Conservation (phyloP, 1,284 basidiomycete species). For the Austroboletus olivaceoglutinosus region DNA sequence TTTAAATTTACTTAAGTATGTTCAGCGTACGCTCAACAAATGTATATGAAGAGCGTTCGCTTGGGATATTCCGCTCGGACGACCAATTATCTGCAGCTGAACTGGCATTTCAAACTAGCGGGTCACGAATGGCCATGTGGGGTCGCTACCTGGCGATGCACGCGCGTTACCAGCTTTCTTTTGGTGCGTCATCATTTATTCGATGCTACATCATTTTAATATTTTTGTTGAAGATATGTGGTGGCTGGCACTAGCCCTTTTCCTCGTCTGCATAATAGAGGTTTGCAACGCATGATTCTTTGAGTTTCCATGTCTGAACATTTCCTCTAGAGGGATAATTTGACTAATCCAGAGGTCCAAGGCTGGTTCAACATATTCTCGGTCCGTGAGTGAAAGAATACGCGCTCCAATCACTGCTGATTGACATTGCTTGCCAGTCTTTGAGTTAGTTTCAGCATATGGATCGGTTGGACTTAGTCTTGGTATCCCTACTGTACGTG, state of each 20-base stretch:
- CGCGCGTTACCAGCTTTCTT: conserved; percentile 84
- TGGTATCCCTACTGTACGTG: conserved; percentile 57
- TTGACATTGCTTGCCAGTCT: conserved; percentile 47
- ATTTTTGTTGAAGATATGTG: conserved; percentile 67
- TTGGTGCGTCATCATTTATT: conserved; percentile 49
- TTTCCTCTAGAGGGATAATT: conserved; percentile 47
- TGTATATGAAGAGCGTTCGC: conserved; percentile 91
- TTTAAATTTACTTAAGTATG: neutral
- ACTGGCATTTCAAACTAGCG: conserved; percentile 44
- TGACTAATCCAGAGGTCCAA: conserved; percentile 51
- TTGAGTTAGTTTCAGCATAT: conserved; percentile 89
- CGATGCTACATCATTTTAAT: neutral
- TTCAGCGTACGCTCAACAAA: conserved; percentile 92
- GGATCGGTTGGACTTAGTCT: conserved; percentile 86
- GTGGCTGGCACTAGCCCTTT: conserved; percentile 80
- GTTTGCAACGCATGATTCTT: conserved; percentile 38
- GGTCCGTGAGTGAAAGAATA: conserved; percentile 49
- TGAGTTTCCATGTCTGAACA: neutral
- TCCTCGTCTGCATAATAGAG: conserved; percentile 87
- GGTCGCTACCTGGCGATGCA: conserved; percentile 76
- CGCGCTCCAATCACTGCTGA: neutral
- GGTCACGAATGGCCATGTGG: conserved; percentile 63
- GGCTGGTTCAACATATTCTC: conserved; percentile 80
- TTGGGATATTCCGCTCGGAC: conserved; percentile 68
- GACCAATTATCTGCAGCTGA: conserved; percentile 50